phyloP scores from a whole-genome alignment of 1,284 basidiomycete genomes.

The Pseudozyma pruni region DNA sequence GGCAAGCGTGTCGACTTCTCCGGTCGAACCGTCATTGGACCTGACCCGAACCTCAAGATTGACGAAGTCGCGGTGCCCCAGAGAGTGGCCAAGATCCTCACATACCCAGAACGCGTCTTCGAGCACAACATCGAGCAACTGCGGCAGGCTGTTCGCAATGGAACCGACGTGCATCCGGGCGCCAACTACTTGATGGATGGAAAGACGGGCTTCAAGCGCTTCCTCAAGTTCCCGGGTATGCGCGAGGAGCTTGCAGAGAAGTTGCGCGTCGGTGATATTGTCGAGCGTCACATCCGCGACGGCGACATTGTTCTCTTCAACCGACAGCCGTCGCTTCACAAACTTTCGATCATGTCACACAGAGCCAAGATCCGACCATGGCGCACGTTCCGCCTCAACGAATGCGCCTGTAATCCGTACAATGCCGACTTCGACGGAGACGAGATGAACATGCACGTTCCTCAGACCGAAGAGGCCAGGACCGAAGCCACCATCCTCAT shows the following conservation, averaged over 20 bases:
- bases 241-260: constrained; percentile 74
- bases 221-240: constrained; percentile 64
- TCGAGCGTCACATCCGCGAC: constrained; percentile 93
- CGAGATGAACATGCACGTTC: constrained; percentile 98
- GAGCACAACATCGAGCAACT: constrained; percentile 86
- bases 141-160: constrained; percentile 84
- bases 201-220: constrained; percentile 79
- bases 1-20: constrained; percentile 99
- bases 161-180: constrained; percentile 90
- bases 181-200: constrained; percentile 86
- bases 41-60: constrained; percentile 96
- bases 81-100: constrained; percentile 92
- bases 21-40: constrained; percentile 96
- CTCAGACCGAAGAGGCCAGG: constrained; percentile 97
- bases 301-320: constrained; percentile 99
- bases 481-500: constrained; percentile 98
- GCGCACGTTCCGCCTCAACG: constrained; percentile 96
- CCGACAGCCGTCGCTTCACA: constrained; percentile 95
- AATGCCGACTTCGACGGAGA: constrained; percentile 99
- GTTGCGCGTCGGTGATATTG: constrained; percentile 83
- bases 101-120: constrained; percentile 96
- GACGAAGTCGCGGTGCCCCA: constrained; percentile 89
- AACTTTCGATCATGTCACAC: constrained; percentile 89
- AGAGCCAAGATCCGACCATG: constrained; percentile 94
- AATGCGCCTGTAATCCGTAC: constrained; percentile 99